Evolutionary conservation across 331 rosid genomes (phyloP).

Genomic region (Arachis monticola): DNA sequence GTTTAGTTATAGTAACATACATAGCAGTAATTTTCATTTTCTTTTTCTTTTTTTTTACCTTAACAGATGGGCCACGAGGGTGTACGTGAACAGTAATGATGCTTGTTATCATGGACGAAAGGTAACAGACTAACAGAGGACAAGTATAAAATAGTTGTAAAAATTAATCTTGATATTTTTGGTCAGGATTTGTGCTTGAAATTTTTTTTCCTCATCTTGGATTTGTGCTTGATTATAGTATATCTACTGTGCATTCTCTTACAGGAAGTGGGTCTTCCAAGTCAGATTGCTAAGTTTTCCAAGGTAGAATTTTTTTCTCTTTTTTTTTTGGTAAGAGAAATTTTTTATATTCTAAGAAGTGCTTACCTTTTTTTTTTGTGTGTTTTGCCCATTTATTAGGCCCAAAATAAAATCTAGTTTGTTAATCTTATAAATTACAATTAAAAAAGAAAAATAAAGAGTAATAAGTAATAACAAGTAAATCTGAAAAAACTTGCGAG

Average conservation of each 20-base stretch:
- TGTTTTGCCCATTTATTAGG: no score
- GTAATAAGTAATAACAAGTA: no score
- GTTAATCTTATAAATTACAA: no score
- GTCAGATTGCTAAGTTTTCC: conserved; percentile 75
- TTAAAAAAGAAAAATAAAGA: no score
- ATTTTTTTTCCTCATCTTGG: no score
- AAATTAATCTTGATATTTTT: neutral
- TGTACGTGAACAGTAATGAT: conserved; percentile 78
- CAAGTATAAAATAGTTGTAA: neutral
- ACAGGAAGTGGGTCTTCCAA: conserved; percentile 95
- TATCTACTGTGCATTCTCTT: conserved; percentile 15
- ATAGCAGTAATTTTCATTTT: neutral
- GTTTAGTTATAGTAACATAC: no score
- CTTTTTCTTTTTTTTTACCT: neutral
- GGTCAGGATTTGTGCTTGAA: neutral
- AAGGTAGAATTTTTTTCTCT: conserved; percentile 53
- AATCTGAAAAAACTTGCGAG: no score
- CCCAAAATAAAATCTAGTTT: no score
- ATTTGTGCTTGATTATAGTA: neutral
- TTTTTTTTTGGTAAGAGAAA: no score
- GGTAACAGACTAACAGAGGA: conserved; percentile 46
- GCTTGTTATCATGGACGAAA: conserved; percentile 91
- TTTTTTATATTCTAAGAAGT: no score
- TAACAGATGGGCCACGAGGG: conserved; percentile 92
- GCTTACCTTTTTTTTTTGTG: no score